These are phyloP conservation scores for Coniochaeta prunicola DNA, from an alignment of 2,329 filamentous ascomycete genomes.

Conservation along the genomic window DNA sequence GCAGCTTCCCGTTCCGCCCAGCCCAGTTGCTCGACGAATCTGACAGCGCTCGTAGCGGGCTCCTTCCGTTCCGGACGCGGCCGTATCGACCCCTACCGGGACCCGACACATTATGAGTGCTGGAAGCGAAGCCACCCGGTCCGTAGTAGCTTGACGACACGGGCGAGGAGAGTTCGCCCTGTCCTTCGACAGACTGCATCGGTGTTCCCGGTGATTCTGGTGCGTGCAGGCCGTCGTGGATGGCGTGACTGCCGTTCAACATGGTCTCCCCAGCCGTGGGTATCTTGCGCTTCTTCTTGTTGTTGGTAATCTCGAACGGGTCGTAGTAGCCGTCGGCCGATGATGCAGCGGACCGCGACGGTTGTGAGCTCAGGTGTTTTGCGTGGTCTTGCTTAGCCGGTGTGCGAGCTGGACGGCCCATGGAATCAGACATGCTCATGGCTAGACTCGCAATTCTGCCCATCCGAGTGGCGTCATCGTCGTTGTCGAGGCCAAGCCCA, in stretches of 20 bases:
- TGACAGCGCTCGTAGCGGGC: slow-evolving; percentile 51
- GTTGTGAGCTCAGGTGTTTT: slow-evolving; percentile 40
- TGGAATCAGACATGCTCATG: background rate
- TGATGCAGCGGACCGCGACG: slow-evolving; percentile 60
- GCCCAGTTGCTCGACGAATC: slow-evolving; percentile 53
- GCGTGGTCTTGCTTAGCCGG: slow-evolving; percentile 36
- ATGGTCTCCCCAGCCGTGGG: slow-evolving; percentile 73
- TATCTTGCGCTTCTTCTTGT: slow-evolving; percentile 99
- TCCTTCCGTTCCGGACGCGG: slow-evolving; percentile 55
- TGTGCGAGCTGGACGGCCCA: slow-evolving; percentile 19
- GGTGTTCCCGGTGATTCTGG: slow-evolving; percentile 23
- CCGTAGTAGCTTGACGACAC: slow-evolving; percentile 29
- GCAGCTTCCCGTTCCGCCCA: slow-evolving; percentile 37
- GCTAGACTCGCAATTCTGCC: slow-evolving; percentile 25
- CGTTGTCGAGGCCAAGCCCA: slow-evolving; percentile 50
- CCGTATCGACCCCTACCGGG: slow-evolving; percentile 79
- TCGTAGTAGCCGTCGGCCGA: slow-evolving; percentile 91
- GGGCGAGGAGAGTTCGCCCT: slow-evolving; percentile 19
- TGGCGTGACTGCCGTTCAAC: slow-evolving; percentile 32
- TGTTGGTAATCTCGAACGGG: slow-evolving; percentile 96
- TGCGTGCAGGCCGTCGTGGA: slow-evolving; percentile 23
- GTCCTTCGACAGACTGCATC: slow-evolving; percentile 23
- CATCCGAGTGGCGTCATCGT: slow-evolving; percentile 47
- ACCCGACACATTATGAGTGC: slow-evolving; percentile 69
- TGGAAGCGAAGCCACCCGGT: slow-evolving; percentile 44